Conservation (phyloP, 768 basidiomycete species). For the Suillus variegatus region DNA sequence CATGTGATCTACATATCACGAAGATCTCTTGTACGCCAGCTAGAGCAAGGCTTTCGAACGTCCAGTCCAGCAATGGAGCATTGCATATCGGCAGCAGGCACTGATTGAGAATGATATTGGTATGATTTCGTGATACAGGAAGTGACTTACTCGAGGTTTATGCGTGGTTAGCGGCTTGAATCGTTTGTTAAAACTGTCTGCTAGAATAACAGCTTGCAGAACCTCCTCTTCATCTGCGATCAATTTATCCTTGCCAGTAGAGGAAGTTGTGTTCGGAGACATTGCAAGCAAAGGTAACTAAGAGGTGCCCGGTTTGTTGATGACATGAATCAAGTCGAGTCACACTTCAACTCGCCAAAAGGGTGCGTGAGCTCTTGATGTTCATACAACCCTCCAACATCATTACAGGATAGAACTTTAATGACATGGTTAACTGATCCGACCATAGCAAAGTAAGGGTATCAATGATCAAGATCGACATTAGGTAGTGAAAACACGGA, state of each 20-base stretch:
- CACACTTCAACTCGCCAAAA: slow-evolving; percentile 13
- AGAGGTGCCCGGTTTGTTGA: slow-evolving; percentile 9
- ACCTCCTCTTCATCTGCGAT: slow-evolving; percentile 79
- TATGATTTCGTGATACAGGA: slow-evolving; percentile 12
- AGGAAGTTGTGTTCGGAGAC: slow-evolving; percentile 56
- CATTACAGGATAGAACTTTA: slow-evolving; percentile 35
- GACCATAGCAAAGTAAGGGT: slow-evolving; percentile 41
- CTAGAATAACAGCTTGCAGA: slow-evolving; percentile 92
- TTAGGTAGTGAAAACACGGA: slow-evolving; percentile 65
- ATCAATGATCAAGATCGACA: slow-evolving; percentile 63
- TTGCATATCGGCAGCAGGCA: slow-evolving; percentile 95
- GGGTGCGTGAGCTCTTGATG: background rate
- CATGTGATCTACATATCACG: slow-evolving; percentile 90
- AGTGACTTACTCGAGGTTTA: slow-evolving; percentile 74
- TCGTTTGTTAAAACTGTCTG: slow-evolving; percentile 94
- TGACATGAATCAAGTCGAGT: slow-evolving; percentile 23
- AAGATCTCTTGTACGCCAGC: slow-evolving; percentile 97
- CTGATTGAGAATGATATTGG: slow-evolving; percentile 40
- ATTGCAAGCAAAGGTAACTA: slow-evolving; percentile 43
- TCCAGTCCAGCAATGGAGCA: slow-evolving; percentile 92
- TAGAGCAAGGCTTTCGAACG: slow-evolving; percentile 91
- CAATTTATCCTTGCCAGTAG: slow-evolving; percentile 61
- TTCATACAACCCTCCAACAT: slow-evolving; percentile 17
- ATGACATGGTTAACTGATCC: slow-evolving; percentile 34
- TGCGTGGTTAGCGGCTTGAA: slow-evolving; percentile 88